Percentiles rank a stretch among this genome's conserved stretches.
Conservation (phyloP, 2,329 filamentous ascomycete species). For the Colletotrichum echinochloae region DNA sequence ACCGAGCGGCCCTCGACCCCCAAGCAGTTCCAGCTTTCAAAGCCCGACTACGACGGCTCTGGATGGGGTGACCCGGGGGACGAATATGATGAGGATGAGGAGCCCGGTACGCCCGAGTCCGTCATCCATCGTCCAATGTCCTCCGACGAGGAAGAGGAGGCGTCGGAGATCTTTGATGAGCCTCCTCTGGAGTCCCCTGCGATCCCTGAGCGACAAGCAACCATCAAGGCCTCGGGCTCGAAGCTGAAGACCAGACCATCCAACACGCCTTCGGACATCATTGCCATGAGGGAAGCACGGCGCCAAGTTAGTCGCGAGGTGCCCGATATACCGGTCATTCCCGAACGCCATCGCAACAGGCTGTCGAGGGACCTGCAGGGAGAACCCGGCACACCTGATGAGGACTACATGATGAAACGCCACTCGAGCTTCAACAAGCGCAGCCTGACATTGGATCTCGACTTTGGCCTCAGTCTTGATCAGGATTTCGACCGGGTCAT, state of each 20-base stretch:
- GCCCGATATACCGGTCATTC: slow-evolving; percentile 69
- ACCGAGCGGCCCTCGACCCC: slow-evolving; percentile 63
- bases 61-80: slow-evolving; percentile 69
- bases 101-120: slow-evolving; percentile 84
- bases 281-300: slow-evolving; percentile 86
- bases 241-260: slow-evolving; percentile 91
- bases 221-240: slow-evolving; percentile 88
- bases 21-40: slow-evolving; percentile 63
- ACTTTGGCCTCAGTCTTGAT: slow-evolving; percentile 87
- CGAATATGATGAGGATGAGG: slow-evolving; percentile 66
- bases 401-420: slow-evolving; percentile 67
- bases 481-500: slow-evolving; percentile 96
- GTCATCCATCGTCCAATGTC: slow-evolving; percentile 83
- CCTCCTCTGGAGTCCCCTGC: slow-evolving; percentile 66
- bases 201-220: slow-evolving; percentile 86
- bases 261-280: slow-evolving; percentile 84
- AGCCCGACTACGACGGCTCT: slow-evolving; percentile 73
- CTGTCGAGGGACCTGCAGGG: slow-evolving; percentile 61
- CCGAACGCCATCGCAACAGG: slow-evolving; percentile 69
- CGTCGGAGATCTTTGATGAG: slow-evolving; percentile 53
- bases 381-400: slow-evolving; percentile 52
- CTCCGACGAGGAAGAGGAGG: slow-evolving; percentile 51
- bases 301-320: slow-evolving; percentile 85
- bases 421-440: slow-evolving; percentile 83
- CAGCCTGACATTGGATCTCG: slow-evolving; percentile 84